Evolutionary conservation across 1,139 yeast genomes (phyloP), one percentile per base, ranked within the genome.

Genomic region (Hyphopichia fennica): DNA sequence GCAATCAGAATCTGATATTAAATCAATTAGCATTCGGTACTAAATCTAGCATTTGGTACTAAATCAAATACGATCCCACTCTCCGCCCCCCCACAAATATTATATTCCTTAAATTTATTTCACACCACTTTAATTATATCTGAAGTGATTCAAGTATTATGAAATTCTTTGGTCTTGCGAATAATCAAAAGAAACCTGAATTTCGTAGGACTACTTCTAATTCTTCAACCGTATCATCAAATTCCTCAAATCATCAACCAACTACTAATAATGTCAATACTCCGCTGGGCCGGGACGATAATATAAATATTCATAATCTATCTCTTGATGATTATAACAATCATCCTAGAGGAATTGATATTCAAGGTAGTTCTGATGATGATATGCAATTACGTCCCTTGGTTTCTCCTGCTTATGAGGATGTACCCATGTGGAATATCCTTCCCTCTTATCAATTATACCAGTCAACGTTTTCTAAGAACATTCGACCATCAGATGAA

Each of bases 351-450:
- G 13, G 11, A 4, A 25, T 10, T 25, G 13, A 25, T 11, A 25
- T 10, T 25, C 8, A n/a, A 10, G 11, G 13, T 25, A 7, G n/a
- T n/a, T 4, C 3, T 4, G 13, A 11, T 28, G 27, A 14, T 10
- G 35, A 33, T n/a, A 33, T n/a, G 14, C n/a, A 2, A 3, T 15
- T 38, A 16, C 19, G 32, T 22, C 54, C 52, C n/a, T 23, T 55
- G 11, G 36, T 40, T 10, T 58, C 64, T 15, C 65, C 66, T 2
- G 52, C 55, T 1, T 46, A 51, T 38, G 65, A 61, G 35, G 60
- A 61, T 10, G 62, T 57, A 18, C 63, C 64, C 17, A 47, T 64
- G 15, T 62, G 68, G 66, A 58, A 55, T 37, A 65, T 63, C 20
- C 47, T 63, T 13, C 69, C 69, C 1, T 61, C 67, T 18, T 63